phyloP scores from a whole-genome alignment of 345 rosid species.

The Cardiospermum halicacabum region DNA sequence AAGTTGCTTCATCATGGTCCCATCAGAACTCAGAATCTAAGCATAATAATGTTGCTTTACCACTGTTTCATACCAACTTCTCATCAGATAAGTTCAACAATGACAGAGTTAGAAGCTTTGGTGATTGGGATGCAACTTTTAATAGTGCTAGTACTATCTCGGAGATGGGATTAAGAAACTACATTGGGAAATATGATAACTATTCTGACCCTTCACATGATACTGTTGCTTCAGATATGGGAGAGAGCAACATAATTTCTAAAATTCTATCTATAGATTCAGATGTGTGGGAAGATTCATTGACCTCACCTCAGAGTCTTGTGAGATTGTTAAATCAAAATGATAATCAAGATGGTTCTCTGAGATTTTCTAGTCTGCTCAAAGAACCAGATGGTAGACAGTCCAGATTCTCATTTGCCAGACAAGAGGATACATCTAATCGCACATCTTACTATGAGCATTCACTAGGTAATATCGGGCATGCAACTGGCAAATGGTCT shows the following conservation, averaged over 20 bases:
- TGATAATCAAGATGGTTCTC: constrained; percentile 34
- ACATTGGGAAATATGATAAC: constrained; percentile 12
- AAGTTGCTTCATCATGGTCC: constrained; percentile 15
- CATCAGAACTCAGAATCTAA: constrained; percentile 26
- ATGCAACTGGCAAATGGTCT: constrained; percentile 20
- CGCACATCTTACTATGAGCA: constrained; percentile 27
- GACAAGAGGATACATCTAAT: constrained; percentile 43
- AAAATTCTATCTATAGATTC: constrained; percentile 69
- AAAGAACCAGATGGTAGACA: constrained; percentile 42
- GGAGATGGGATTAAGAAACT: constrained; percentile 19
- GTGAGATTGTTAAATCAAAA: constrained; percentile 38
- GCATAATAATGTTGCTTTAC: constrained; percentile 5
- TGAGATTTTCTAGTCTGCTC: constrained; percentile 27
- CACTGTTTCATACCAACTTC: constrained; percentile 17
- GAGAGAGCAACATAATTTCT: constrained; percentile 62
- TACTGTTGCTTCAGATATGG: constrained; percentile 26
- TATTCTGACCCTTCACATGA: constrained; percentile 10
- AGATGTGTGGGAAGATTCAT: constrained; percentile 75
- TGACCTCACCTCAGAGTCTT: constrained; percentile 50
- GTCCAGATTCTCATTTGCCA: constrained; percentile 67
- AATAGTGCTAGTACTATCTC: constrained; percentile 15
- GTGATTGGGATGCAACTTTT: constrained; percentile 19
- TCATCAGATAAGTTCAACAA: constrained; percentile 31
- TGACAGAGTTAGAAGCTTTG: constrained; percentile 11
- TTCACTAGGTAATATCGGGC: constrained; percentile 21